Percentiles rank a stretch among this genome's conserved stretches.
These are phyloP conservation scores for Psilocybe cyanescens DNA, from an alignment of 768 basidiomycete species.

Conservation along the genomic window DNA sequence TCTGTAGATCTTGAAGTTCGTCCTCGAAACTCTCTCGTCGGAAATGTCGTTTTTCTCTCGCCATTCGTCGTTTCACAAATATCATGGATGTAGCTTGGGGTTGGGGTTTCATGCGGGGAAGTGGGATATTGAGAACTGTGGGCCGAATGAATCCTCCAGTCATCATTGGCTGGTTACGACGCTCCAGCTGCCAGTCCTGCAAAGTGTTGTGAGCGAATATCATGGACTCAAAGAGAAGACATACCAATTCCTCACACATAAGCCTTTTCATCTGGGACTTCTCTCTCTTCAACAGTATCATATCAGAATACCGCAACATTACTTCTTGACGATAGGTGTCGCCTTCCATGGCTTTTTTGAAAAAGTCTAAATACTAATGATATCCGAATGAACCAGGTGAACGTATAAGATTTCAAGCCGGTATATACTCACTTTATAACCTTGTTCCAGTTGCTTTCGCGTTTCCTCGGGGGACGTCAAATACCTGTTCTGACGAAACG, in stretches of 20 bases:
- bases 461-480: conserved; percentile 59
- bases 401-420: not conserved
- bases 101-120: conserved; percentile 83
- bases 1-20: conserved; percentile 30
- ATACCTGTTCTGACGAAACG: conserved; percentile 57
- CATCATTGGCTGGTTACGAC: conserved; percentile 65
- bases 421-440: conserved; percentile 54
- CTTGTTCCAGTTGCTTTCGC: conserved; percentile 46
- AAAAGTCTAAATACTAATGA: conserved; percentile 64
- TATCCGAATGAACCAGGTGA: not conserved
- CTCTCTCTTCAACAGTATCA: conserved; percentile 55
- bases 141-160: conserved; percentile 76
- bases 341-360: conserved; percentile 56
- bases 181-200: conserved; percentile 56
- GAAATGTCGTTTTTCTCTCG: conserved; percentile 46
- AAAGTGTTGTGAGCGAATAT: not conserved
- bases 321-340: conserved; percentile 48
- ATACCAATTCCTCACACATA: conserved; percentile 55
- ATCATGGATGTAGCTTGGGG: conserved; percentile 73
- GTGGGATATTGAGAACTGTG: conserved; percentile 63
- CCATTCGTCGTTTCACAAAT: conserved; percentile 50
- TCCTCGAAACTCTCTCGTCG: conserved; percentile 35
- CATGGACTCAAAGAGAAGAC: not conserved
- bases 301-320: conserved; percentile 58
- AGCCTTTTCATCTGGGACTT: conserved; percentile 52